These are phyloP conservation scores for Globisporangium takayamanum DNA, from an alignment of 352 stramenopile species.

Conservation along the genomic window DNA sequence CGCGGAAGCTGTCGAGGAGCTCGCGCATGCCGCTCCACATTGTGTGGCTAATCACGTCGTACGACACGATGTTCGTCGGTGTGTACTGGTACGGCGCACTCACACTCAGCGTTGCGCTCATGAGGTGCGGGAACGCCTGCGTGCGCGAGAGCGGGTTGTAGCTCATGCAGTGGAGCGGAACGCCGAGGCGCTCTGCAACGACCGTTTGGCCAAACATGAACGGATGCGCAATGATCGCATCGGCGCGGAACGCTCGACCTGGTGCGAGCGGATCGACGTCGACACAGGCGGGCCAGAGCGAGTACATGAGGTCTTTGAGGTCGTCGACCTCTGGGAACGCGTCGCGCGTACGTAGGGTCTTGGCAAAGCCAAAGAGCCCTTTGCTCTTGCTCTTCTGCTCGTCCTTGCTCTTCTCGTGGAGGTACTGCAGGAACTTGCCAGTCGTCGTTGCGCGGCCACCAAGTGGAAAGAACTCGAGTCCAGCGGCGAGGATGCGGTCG, in stretches of 20 bases:
- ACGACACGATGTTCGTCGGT: neutral
- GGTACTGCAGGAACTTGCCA: conserved; percentile 66
- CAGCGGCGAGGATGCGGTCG: conserved; percentile 68
- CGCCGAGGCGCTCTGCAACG: conserved; percentile 87
- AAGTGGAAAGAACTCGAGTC: conserved; percentile 73
- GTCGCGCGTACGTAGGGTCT: conserved; percentile 63
- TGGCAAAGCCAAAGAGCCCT: conserved; percentile 20
- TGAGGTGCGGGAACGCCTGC: conserved; percentile 85
- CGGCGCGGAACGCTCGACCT: conserved; percentile 66
- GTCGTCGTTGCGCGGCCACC: conserved; percentile 83
- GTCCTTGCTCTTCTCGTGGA: conserved; percentile 23
- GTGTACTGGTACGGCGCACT: conserved; percentile 76
- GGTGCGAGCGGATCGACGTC: conserved; percentile 31
- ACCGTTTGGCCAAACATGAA: conserved; percentile 91
- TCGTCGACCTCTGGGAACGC: conserved; percentile 57
- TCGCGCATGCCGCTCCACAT: conserved; percentile 41
- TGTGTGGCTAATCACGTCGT: conserved; percentile 46
- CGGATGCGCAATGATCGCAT: conserved; percentile 94
- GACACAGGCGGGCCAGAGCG: conserved; percentile 50
- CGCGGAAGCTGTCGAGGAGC: conserved; percentile 53
- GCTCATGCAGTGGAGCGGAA: conserved; percentile 94
- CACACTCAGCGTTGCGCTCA: conserved; percentile 33
- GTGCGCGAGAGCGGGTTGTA: conserved; percentile 88
- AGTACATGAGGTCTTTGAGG: conserved; percentile 46
- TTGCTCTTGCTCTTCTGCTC: neutral